These are phyloP conservation scores for Boletus sensibilis DNA, from an alignment of 768 basidiomycete genomes.

Conservation along the genomic window DNA sequence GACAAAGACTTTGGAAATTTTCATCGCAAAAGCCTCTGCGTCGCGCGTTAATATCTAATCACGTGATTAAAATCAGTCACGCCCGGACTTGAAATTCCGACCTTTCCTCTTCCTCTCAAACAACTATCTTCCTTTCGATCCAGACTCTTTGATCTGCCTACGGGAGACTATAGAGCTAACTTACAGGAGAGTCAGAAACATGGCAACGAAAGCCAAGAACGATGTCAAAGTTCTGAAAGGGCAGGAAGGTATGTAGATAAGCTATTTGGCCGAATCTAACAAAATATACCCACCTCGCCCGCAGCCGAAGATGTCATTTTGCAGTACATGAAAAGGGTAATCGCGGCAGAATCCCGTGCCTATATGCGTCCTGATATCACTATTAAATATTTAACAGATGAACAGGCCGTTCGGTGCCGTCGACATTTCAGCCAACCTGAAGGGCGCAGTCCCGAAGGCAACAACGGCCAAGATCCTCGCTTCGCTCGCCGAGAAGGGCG, in stretches of 20 bases:
- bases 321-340: conserved; percentile 74
- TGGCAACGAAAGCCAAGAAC: conserved; percentile 51
- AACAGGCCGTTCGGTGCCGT: conserved; percentile 94
- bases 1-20: no score
- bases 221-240: conserved; percentile 70
- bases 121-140: background rate
- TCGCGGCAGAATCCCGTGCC: background rate
- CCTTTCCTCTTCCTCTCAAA: no score
- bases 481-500: conserved; percentile 81
- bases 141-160: background rate
- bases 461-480: conserved; percentile 81
- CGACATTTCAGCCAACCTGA: conserved; percentile 87
- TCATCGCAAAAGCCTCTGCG: background rate
- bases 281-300: background rate
- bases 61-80: background rate
- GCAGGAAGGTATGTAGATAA: conserved; percentile 53
- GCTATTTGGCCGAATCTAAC: background rate
- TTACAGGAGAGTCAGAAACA: conserved; percentile 9
- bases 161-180: background rate
- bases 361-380: conserved; percentile 7
- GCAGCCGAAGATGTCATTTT: conserved; percentile 74
- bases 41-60: background rate
- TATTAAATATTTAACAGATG: conserved; percentile 50
- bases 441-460: conserved; percentile 83
- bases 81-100: no score